Percentiles rank a stretch among this genome's conserved stretches.
phyloP scores from a whole-genome alignment of 2,329 filamentous ascomycete genomes.

The Pyricularia grisea region DNA sequence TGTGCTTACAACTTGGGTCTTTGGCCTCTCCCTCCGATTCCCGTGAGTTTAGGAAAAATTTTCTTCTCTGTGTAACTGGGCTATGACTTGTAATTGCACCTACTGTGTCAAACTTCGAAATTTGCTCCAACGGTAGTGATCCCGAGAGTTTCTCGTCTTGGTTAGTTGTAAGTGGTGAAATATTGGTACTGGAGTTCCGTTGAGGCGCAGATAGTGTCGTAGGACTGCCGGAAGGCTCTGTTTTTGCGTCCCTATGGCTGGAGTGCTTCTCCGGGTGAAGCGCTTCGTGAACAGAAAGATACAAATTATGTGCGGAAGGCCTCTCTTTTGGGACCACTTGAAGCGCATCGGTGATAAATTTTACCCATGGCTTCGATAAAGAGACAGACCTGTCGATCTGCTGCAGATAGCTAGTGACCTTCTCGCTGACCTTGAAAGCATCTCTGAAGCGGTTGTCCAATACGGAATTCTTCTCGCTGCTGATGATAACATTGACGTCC shows the following conservation, averaged over 20 bases:
- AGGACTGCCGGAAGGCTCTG: not conserved
- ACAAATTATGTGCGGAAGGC: not conserved
- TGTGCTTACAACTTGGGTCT: not conserved
- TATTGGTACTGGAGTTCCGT: no score
- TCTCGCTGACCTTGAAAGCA: not conserved
- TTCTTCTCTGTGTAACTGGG: not conserved
- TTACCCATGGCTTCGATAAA: not conserved
- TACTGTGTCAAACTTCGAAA: not conserved
- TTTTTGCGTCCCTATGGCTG: no score
- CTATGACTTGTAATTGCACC: not conserved
- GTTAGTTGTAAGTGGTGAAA: not conserved
- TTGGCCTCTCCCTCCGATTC: not conserved
- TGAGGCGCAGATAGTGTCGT: no score
- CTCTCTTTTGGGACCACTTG: not conserved
- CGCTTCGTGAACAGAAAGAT: not conserved
- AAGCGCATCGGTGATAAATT: not conserved
- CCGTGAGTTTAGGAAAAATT: not conserved
- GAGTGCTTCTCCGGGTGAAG: not conserved
- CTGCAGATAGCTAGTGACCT: not conserved
- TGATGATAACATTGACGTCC: not conserved
- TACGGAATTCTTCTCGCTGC: not conserved
- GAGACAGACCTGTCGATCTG: not conserved
- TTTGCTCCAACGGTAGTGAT: not conserved
- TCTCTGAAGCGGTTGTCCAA: not conserved
- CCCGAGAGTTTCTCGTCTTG: not conserved